Evolutionary conservation across 2,329 filamentous ascomycete genomes (phyloP), one percentile per base, ranked within the genome.

Genomic region (Stemphylium vesicarium): DNA sequence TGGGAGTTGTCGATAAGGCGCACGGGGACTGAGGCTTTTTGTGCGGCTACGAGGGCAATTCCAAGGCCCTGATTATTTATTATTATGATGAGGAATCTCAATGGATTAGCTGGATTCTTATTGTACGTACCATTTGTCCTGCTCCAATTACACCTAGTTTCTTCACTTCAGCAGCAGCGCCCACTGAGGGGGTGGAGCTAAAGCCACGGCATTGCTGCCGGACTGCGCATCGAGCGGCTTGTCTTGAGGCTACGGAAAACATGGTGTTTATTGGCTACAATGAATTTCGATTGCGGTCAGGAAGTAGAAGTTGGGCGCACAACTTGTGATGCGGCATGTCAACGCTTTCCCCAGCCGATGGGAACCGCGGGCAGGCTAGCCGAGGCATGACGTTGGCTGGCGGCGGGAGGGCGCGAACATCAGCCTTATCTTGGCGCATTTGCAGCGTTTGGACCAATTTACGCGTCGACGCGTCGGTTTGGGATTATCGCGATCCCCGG

Each of bases 1-100:
- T 96, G 87, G 10, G 89, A 95, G 57, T 79, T 89, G 75, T 99
- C 95, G 56, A 99, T 85, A 36, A 99, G 76, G 10, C 85, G 92
- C 11, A 99, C 94, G 2, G 92, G 90, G 0, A 99, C 85, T 56
- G 87, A 82, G 38, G 94, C 94, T 74, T 82, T 92, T 63, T 91
- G 88, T 38, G 94, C 92, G 45, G 94, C 95, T 41, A 99, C 94
- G 13, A 99, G 86, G 45, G 95, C 95, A 75, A 99, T 99, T 56
- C 95, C 95, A 39, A 99, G 81, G 56, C 95, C 95, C 94, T 98
- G 38, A 20, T 20, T 12, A 7, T 38, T 8, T 51, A 64, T 77
- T 50, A 76, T 63, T 58, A 51, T 13, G 35, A 5, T 20, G 20
- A 20, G 20, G 8, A 24, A 2, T 20, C 10, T 20, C 10, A 13